phyloP scores from a whole-genome alignment of 441 rosid species.

The Populus hybrid region DNA sequence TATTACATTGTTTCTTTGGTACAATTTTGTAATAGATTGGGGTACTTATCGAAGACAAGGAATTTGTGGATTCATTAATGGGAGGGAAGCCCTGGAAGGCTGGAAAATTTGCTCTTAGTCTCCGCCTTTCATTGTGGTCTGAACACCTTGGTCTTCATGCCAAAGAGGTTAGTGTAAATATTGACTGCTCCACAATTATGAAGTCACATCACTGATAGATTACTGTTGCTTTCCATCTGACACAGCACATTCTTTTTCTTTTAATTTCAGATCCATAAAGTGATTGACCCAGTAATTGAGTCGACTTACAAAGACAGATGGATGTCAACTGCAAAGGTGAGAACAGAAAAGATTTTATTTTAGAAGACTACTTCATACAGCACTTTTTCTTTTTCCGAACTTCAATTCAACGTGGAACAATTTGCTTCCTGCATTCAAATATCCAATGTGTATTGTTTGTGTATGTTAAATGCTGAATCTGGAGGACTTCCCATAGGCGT shows the following conservation, averaged over 20 bases:
- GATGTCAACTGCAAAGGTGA: conserved; percentile 89
- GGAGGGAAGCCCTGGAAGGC: conserved; percentile 95
- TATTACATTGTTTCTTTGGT: background rate
- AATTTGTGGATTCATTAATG: conserved; percentile 76
- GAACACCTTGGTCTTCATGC: conserved; percentile 91
- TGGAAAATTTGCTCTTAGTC: conserved; percentile 79
- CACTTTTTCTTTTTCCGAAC: background rate
- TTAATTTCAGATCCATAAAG: conserved; percentile 50
- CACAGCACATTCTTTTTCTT: conserved; percentile 3
- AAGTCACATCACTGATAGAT: background rate
- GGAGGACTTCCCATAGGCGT: background rate
- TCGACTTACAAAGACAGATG: conserved; percentile 85
- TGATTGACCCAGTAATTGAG: conserved; percentile 79
- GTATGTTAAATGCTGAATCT: background rate
- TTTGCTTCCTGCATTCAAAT: background rate
- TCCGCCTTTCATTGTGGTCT: conserved; percentile 92
- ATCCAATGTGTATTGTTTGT: background rate
- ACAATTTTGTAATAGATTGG: conserved; percentile 57
- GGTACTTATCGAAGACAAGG: conserved; percentile 87
- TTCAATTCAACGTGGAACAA: background rate
- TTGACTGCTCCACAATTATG: background rate
- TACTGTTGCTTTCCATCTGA: conserved; percentile 11
- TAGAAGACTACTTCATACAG: background rate
- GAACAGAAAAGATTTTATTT: conserved; percentile 11
- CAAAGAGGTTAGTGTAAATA: conserved; percentile 61